Percentiles rank a stretch among this genome's conserved stretches.
These are phyloP conservation scores for Flaveria trinervia DNA, from an alignment of 129 eudicot species.

Conservation along the genomic window DNA sequence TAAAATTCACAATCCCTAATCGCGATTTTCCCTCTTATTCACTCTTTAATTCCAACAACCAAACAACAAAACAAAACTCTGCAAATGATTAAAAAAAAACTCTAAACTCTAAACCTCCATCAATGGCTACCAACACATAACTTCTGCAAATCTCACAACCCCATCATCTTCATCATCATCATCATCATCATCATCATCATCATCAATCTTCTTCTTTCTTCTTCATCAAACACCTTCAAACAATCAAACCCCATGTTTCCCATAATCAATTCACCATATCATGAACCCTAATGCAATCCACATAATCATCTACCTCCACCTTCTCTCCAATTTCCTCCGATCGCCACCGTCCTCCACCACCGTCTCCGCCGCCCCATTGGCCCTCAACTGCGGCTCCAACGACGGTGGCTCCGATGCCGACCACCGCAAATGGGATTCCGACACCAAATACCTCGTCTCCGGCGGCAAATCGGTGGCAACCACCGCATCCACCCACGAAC, in stretches of 20 bases:
- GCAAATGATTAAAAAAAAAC: not conserved
- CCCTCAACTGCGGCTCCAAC: slow-evolving; percentile 51
- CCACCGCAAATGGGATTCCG: slow-evolving; percentile 68
- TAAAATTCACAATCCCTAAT: not conserved
- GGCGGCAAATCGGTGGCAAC: slow-evolving; percentile 46
- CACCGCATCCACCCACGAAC: slow-evolving; percentile 49
- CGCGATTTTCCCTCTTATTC: slow-evolving; percentile 30
- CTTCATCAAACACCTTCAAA: too few relatives aligned
- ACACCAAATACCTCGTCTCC: slow-evolving; percentile 42
- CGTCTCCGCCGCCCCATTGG: slow-evolving; percentile 26
- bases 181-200: too few relatives aligned
- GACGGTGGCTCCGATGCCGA: slow-evolving; percentile 47
- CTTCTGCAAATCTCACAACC: too few relatives aligned
- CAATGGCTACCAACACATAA: too few relatives aligned
- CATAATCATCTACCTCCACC: not conserved
- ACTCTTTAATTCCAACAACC: slow-evolving; percentile 20
- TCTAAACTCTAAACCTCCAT: slow-evolving; percentile 29
- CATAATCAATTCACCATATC: not conserved
- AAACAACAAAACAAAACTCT: not conserved
- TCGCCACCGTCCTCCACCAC: slow-evolving; percentile 18
- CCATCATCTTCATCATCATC: too few relatives aligned
- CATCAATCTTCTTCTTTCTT: too few relatives aligned
- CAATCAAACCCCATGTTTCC: not conserved
- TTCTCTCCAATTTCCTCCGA: slow-evolving; percentile 17
- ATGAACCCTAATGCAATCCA: slow-evolving; percentile 27